These are phyloP conservation scores for Lentithecium fluviatile DNA, from an alignment of 495 filamentous ascomycete species.

Conservation along the genomic window DNA sequence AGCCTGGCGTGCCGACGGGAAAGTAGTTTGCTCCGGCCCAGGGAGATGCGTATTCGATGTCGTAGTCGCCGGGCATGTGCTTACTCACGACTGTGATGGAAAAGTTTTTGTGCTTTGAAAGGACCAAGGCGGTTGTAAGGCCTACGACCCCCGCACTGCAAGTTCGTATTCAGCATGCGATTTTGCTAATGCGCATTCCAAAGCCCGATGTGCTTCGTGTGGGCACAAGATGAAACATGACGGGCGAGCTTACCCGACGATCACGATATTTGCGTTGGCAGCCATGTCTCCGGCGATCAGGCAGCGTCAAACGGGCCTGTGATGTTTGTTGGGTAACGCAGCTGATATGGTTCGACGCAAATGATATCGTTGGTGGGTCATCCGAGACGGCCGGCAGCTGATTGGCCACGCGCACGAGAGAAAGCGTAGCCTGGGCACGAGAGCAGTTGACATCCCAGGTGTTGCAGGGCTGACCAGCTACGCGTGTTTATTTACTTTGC, in stretches of 20 bases:
- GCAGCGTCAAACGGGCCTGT: not conserved
- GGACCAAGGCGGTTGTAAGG: constrained; percentile 82
- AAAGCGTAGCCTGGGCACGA: not conserved
- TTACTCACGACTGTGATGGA: constrained; percentile 84
- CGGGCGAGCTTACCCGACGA: constrained; percentile 20
- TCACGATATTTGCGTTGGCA: constrained; percentile 6
- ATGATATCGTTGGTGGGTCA: not conserved
- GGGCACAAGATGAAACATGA: not conserved
- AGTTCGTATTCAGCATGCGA: constrained; percentile 2
- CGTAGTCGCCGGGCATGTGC: constrained; percentile 98
- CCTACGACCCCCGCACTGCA: constrained; percentile 85
- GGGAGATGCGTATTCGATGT: constrained; percentile 92
- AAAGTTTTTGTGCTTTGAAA: constrained; percentile 67
- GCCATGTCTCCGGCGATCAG: constrained; percentile 3
- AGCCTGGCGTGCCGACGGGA: constrained; percentile 60
- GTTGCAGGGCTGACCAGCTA: too few relatives aligned
- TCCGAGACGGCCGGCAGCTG: not conserved
- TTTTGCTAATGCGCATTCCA: not conserved
- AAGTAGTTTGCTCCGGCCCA: constrained; percentile 94
- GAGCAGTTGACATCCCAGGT: not conserved
- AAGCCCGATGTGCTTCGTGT: not conserved
- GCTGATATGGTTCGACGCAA: not conserved
- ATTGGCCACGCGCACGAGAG: not conserved
- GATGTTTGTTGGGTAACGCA: not conserved
- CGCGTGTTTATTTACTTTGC: constrained; percentile 19